Conservation (phyloP, 176 grass and related monocot genomes). For the Melocanna baccifera region DNA sequence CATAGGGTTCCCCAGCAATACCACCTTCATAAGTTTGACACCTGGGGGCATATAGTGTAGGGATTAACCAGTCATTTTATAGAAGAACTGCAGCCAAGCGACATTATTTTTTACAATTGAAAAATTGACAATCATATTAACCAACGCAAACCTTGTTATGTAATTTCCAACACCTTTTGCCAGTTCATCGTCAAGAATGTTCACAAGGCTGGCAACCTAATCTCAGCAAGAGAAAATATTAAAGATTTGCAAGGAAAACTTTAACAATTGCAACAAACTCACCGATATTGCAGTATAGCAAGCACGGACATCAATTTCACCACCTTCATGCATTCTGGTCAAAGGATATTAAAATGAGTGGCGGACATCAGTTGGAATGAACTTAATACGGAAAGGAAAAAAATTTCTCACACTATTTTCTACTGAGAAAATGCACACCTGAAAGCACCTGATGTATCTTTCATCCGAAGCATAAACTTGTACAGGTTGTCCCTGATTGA, state of each 20-base stretch:
- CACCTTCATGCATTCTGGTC: slow-evolving; percentile 80
- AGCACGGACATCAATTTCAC: slow-evolving; percentile 93
- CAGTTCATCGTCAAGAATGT: slow-evolving; percentile 73
- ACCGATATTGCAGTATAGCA: slow-evolving; percentile 88
- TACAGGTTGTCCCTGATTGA: slow-evolving; percentile 58
- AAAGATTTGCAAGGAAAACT: slow-evolving; percentile 24
- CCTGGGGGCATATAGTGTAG: slow-evolving; percentile 38
- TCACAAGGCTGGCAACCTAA: slow-evolving; percentile 91
- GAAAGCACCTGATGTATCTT: slow-evolving; percentile 86
- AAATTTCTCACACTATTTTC: background rate
- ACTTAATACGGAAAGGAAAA: background rate
- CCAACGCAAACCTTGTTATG: slow-evolving; percentile 65
- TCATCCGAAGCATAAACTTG: slow-evolving; percentile 79
- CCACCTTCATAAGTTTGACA: slow-evolving; percentile 99
- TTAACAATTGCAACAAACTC: slow-evolving; percentile 25
- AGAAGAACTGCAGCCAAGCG: slow-evolving; percentile 6
- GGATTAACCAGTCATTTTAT: slow-evolving; percentile 25
- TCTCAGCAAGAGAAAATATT: slow-evolving; percentile 30
- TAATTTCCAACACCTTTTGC: slow-evolving; percentile 68
- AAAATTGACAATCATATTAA: slow-evolving; percentile 12
- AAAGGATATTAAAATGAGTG: slow-evolving; percentile 20
- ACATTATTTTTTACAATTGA: background rate
- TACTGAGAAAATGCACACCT: slow-evolving; percentile 49
- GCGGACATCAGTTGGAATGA: slow-evolving; percentile 4
- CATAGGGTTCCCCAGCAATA: slow-evolving; percentile 85